Evolutionary conservation across 768 basidiomycete genomes (phyloP).

Genomic region (Pleurotus pulmonarius): DNA sequence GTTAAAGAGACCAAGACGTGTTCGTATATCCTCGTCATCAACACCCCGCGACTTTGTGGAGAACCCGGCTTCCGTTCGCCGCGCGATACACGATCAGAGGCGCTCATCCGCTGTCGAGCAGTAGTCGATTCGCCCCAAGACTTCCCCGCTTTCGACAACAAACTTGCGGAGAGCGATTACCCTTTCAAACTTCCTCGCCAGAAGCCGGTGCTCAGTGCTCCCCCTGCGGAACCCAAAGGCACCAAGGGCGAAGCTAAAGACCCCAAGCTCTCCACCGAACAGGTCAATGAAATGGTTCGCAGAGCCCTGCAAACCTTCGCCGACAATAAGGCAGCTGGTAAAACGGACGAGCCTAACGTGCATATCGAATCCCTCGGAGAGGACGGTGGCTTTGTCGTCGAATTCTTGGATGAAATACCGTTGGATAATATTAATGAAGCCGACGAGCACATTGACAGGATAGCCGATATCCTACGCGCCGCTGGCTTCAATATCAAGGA

Average conservation of each 20-base stretch:
- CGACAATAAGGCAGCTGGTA: slow-evolving; percentile 15
- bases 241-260: slow-evolving; percentile 11
- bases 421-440: slow-evolving; percentile 31
- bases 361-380: slow-evolving; percentile 38
- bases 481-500: slow-evolving; percentile 48
- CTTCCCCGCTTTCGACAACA: slow-evolving; percentile 19
- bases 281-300: slow-evolving; percentile 18
- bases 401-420: slow-evolving; percentile 42
- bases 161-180: slow-evolving; percentile 48
- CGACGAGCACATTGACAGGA: slow-evolving; percentile 28
- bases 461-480: slow-evolving; percentile 49
- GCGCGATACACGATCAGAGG: slow-evolving; percentile 61
- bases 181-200: slow-evolving; percentile 51
- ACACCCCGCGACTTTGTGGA: slow-evolving; percentile 91
- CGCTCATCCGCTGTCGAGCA: slow-evolving; percentile 76
- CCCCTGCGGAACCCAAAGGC: slow-evolving; percentile 17
- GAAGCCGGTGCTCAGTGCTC: slow-evolving; percentile 45
- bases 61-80: slow-evolving; percentile 89
- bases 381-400: slow-evolving; percentile 38
- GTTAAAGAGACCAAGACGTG: slow-evolving; percentile 94
- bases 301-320: slow-evolving; percentile 22
- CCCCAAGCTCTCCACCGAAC: background rate
- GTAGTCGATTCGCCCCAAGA: slow-evolving; percentile 43
- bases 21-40: slow-evolving; percentile 89
- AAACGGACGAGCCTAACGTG: slow-evolving; percentile 22